Evolutionary conservation across 2,329 filamentous ascomycete genomes (phyloP), one percentile per base, ranked within the genome.

Genomic region (Pyrenophora graminea): DNA sequence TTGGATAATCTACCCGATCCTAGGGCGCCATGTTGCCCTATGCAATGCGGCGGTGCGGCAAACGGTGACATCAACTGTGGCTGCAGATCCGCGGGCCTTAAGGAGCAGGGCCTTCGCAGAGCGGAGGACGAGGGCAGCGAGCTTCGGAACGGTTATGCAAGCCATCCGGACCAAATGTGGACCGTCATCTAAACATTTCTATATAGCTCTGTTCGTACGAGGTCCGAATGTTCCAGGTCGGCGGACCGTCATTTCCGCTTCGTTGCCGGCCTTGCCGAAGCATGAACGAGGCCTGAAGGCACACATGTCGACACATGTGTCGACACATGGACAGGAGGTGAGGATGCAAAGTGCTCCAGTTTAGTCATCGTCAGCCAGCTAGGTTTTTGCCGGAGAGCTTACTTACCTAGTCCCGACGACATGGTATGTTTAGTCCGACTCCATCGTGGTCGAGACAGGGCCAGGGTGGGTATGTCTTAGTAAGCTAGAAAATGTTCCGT

Each of bases 1-100:
- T 58, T 46, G 34, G 8, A 25, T 7, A 25, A 25, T 25, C 19
- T 5, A 41, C 40, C 27, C 46, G 46, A 17, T 50, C 56, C 55
- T 61, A 63, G 53, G 55, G 59, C 58, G 63, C 57, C 64, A 68
- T 66, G 48, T 47, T 59, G 51, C 50, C 25, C 48, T 50, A 55
- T 48, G 46, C 45, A 37, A 51, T 62, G 61, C 60, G 55, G 64
- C 62, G 64, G 64, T 56, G 58, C 51, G 62, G 62, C 42, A 39
- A 18, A 59, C 57, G 62, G 59, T 61, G 60, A 63, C 61, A 63
- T 64, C 61, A 61, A 49, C 44, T 61, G 61, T 53, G 45, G 53
- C 45, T 56, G 59, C 49, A 48, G 39, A 44, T 41, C 45, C 36
- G 45, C 49, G 54, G 56, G 58, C 51, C 38, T 58, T 42, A 42